Percentiles rank a stretch among this genome's conserved stretches.
phyloP scores from a whole-genome alignment of 2,329 filamentous ascomycete species.

The Zasmidium cellare region DNA sequence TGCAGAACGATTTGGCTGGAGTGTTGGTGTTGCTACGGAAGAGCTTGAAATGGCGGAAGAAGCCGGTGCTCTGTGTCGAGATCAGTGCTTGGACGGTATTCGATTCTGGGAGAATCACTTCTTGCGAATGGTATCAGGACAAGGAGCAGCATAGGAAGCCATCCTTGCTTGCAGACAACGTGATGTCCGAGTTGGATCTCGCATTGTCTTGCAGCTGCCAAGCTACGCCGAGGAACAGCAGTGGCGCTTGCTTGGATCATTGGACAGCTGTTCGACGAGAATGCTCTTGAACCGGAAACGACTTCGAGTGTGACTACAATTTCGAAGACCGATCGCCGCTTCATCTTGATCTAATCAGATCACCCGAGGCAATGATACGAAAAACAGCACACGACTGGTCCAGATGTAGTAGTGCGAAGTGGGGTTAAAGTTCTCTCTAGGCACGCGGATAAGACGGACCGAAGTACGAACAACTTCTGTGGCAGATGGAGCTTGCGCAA shows the following conservation, averaged over 20 bases:
- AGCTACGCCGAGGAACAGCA: background rate
- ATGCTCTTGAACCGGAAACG: too few relatives aligned
- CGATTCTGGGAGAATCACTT: constrained; percentile 84
- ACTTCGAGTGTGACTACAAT: too few relatives aligned
- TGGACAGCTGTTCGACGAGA: background rate
- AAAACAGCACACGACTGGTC: background rate
- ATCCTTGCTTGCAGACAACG: too few relatives aligned
- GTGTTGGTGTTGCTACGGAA: constrained; percentile 90
- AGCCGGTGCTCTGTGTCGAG: constrained; percentile 79
- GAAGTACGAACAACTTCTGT: too few relatives aligned
- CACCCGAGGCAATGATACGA: background rate
- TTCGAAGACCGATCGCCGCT: background rate
- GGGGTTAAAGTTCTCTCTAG: background rate
- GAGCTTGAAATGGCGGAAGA: constrained; percentile 98
- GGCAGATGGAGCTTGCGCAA: too few relatives aligned
- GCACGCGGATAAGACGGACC: background rate
- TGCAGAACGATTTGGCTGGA: constrained; percentile 92
- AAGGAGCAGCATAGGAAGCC: background rate
- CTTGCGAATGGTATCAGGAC: background rate
- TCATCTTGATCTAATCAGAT: background rate
- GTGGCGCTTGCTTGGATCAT: background rate
- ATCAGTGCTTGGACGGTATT: constrained; percentile 86
- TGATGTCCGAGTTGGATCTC: too few relatives aligned
- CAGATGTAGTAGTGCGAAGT: background rate
- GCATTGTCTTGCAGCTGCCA: background rate